Base-by-base conservation (phyloP, 2,329 filamentous ascomycete genomes). In the Metarhizium guizhouense region DNA sequence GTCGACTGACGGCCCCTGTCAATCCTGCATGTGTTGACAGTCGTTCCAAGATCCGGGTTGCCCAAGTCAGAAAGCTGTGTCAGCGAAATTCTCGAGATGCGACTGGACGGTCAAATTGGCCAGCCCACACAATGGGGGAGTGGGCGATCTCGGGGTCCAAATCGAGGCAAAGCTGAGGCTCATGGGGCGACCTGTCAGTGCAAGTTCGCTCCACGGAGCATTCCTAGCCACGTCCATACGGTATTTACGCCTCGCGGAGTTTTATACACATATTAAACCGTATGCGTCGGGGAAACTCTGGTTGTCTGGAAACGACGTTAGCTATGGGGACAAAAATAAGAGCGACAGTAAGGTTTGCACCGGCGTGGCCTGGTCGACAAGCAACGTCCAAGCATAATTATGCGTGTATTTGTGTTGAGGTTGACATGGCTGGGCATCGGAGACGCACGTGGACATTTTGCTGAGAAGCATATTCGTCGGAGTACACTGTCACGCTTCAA, bases 61-160 rank as follows among this genome's bases (percentile, higher is more conserved):
- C 49, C 48, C 43, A 48, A 32, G 20, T 53, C 54, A 60, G 54
- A 56, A 54, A 56, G 57, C 61, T 61, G 60, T 60, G 64, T 64
- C 61, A 67, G 59, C 60, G 36, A 45, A 34, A 45, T 61, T 52
- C 7, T 57, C 18, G 42, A 59, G 63, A 68, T 70, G 68, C 68
- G 68, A 70, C 69, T 70, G 68, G 68, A 62, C 64, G 38, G 38
- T 14, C 38, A 14, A 40, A 14, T 16, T 11, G 59, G 53, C 62
- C 63, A 65, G 57, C 59, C 61, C 61, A 60, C 53, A 61, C 64
- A 60, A 68, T 63, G 43, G 38, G 45, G 45, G 30, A 59, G 59
- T 59, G 59, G 57, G 58, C 60, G 64, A 67, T 67, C 63, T 57
- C 56, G 61, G 57, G 60, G 58, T 57, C 61, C 62, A 62, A 56